phyloP scores from a whole-genome alignment of 805 yeast genomes.

The Candida sithepensis region DNA sequence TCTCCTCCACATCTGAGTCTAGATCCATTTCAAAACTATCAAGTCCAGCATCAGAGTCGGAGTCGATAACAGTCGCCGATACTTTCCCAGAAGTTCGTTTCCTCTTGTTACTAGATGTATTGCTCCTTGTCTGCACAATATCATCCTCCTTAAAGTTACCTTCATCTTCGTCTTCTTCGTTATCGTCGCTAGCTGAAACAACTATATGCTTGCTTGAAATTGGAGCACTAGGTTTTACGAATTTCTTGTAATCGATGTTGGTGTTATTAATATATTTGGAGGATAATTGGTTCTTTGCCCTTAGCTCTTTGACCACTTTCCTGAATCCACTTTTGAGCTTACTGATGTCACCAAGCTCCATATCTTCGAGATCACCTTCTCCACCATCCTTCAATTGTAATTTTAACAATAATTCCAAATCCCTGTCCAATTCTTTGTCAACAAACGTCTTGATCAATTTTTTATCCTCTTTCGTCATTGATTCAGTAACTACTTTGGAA shows the following conservation, averaged over 20 bases:
- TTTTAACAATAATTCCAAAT: constrained; percentile 45
- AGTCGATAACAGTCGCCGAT: constrained; percentile 3
- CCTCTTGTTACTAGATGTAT: too few species aligned
- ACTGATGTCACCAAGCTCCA: constrained; percentile 8
- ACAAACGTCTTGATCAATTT: constrained; percentile 62
- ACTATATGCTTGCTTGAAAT: neutral
- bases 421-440: constrained; percentile 50
- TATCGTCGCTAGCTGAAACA: neutral
- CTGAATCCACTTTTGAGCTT: constrained; percentile 28
- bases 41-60: constrained; percentile 4
- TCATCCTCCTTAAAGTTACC: neutral
- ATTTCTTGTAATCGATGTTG: neutral
- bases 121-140: neutral
- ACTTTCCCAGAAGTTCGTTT: neutral
- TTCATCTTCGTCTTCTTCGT: neutral
- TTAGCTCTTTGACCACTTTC: constrained; percentile 26
- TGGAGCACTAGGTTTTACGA: neutral
- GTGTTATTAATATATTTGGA: neutral
- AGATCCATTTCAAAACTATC: neutral
- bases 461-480: constrained; percentile 82
- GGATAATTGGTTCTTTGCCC: constrained; percentile 10
- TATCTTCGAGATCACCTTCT: constrained; percentile 32
- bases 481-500: constrained; percentile 64
- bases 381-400: constrained; percentile 30
- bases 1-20: neutral